Conservation (phyloP, 2,329 filamentous ascomycete species). For the Stachybotrys chartarum region DNA sequence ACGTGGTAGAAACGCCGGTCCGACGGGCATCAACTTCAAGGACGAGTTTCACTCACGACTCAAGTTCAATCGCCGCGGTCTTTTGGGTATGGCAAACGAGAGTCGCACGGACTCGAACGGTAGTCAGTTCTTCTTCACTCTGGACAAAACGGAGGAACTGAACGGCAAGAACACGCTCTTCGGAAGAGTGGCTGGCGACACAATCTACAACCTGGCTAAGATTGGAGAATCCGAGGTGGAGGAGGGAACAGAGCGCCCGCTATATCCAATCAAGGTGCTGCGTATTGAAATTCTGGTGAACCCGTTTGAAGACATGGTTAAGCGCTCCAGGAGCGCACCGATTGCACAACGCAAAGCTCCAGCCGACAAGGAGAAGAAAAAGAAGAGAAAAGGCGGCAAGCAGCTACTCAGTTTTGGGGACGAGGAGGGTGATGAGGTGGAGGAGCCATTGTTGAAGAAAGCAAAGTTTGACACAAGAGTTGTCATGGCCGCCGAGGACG, state of each 20-base stretch:
- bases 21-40: constrained; percentile 53
- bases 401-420: constrained; percentile 73
- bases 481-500: constrained; percentile 47
- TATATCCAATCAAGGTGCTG: constrained; percentile 78
- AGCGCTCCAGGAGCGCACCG: constrained; percentile 51
- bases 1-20: constrained; percentile 52
- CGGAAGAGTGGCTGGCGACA: constrained; percentile 84
- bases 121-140: constrained; percentile 94
- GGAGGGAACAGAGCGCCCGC: constrained; percentile 70
- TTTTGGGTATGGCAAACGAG: constrained; percentile 95
- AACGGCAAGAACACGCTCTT: constrained; percentile 90
- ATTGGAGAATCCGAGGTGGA: constrained; percentile 84
- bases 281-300: constrained; percentile 71
- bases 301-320: constrained; percentile 75
- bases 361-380: constrained; percentile 49
- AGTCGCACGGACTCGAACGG: constrained; percentile 73
- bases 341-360: constrained; percentile 30
- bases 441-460: constrained; percentile 60
- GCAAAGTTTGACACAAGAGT: constrained; percentile 73
- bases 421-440: constrained; percentile 46
- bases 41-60: constrained; percentile 91
- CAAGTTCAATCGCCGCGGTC: constrained; percentile 84
- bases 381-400: constrained; percentile 70
- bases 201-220: constrained; percentile 91
- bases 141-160: constrained; percentile 78